A percentile compares a stretch with the other conserved stretches of the same genome.
These are phyloP conservation scores for Synura sp. DNA, from an alignment of 352 stramenopile genomes.

Conservation along the genomic window DNA sequence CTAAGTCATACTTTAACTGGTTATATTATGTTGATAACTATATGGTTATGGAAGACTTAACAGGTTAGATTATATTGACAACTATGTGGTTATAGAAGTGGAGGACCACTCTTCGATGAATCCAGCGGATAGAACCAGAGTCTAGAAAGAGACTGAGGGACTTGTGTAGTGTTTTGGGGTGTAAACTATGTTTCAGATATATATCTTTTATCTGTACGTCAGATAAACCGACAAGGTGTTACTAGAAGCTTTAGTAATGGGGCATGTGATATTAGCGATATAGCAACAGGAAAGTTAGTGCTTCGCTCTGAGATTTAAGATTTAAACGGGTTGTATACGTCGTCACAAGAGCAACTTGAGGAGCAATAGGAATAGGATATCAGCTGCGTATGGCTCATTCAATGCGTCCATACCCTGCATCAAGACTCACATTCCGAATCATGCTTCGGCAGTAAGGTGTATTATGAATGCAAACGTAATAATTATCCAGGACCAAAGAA, in stretches of 20 bases:
- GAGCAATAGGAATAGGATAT: not conserved
- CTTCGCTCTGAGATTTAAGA: not conserved
- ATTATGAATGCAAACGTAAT: constrained; percentile 4
- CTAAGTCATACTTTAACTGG: not conserved
- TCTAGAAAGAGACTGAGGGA: not conserved
- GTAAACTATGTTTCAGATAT: not conserved
- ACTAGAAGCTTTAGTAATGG: not conserved
- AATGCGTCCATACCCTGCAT: not conserved
- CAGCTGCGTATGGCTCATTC: constrained; percentile 17
- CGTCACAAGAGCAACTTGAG: not conserved
- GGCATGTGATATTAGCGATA: not conserved
- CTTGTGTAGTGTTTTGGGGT: not conserved
- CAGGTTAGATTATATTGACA: no score
- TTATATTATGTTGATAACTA: constrained; percentile 21
- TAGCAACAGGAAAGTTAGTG: not conserved
- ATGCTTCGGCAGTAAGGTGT: no score
- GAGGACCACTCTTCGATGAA: not conserved
- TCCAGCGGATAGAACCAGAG: not conserved
- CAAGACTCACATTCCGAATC: constrained; percentile 13
- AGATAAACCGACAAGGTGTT: not conserved
- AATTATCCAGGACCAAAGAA: not conserved
- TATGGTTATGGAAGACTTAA: not conserved
- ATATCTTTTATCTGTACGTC: not conserved
- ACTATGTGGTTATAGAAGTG: no score
- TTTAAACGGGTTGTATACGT: not conserved